Conservation (phyloP, 75 land plant genomes). For the Cupressus sempervirens region DNA sequence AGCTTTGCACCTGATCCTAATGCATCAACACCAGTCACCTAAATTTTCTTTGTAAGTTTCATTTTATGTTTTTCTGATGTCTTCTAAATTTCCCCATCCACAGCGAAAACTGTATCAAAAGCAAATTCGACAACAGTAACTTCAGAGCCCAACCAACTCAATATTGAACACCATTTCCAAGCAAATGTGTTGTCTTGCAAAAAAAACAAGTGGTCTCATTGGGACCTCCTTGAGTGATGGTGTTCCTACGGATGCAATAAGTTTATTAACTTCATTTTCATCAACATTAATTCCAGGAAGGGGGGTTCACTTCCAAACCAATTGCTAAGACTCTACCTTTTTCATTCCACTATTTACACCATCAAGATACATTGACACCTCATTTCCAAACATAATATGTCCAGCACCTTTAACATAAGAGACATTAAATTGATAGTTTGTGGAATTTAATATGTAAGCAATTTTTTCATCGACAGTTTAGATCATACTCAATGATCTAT, state of each 20-base stretch:
- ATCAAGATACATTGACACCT: constrained; percentile 74
- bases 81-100: no score
- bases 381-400: constrained; percentile 66
- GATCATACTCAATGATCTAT: no score
- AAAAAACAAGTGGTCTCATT: constrained; percentile 82
- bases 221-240: constrained; percentile 69
- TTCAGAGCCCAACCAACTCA: no score
- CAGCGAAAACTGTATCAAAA: no score
- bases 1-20: no score
- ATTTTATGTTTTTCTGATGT: no score
- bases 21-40: no score
- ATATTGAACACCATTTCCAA: no score
- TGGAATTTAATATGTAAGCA: no score
- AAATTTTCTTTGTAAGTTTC: no score
- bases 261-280: constrained; percentile 59
- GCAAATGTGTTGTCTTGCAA: constrained; percentile 77
- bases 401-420: constrained; percentile 90
- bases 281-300: constrained; percentile 50
- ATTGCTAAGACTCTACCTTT: constrained; percentile 67
- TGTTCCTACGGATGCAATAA: constrained; percentile 95
- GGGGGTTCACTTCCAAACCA: constrained; percentile 67
- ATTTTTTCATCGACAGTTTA: no score
- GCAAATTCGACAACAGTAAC: no score
- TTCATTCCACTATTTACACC: constrained; percentile 63
- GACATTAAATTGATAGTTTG: constrained; percentile 70